These are phyloP conservation scores for Rhizopogon rudus DNA, from an alignment of 768 basidiomycete genomes.

Conservation along the genomic window DNA sequence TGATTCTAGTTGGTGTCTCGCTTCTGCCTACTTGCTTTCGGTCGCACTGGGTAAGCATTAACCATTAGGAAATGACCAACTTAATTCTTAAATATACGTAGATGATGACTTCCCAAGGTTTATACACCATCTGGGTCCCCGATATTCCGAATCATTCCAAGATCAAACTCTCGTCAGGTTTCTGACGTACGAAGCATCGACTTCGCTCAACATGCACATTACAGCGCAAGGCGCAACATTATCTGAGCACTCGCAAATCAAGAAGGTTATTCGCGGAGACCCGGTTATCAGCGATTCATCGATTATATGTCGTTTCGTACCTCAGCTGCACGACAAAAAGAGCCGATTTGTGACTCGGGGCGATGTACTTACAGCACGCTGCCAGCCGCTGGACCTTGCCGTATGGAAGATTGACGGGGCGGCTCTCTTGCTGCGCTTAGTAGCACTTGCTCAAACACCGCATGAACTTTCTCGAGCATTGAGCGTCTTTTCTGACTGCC, in stretches of 20 bases:
- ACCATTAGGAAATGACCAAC: neutral
- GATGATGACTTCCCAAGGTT: conserved; percentile 71
- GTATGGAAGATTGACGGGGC: conserved; percentile 85
- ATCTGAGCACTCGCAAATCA: conserved; percentile 31
- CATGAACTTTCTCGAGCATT: conserved; percentile 75
- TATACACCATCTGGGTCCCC: conserved; percentile 77
- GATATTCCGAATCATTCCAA: conserved; percentile 74
- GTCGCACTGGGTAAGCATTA: conserved; percentile 45
- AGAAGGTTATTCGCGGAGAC: conserved; percentile 38
- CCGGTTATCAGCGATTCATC: conserved; percentile 31
- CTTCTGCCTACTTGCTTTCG: conserved; percentile 59
- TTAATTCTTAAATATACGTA: conserved; percentile 22
- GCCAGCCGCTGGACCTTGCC: conserved; percentile 62
- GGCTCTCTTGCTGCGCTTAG: conserved; percentile 62
- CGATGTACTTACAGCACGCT: conserved; percentile 56
- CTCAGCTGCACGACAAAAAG: conserved; percentile 10
- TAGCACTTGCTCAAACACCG: conserved; percentile 74
- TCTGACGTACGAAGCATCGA: conserved; percentile 80
- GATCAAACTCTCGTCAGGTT: conserved; percentile 65
- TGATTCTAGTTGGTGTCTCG: conserved; percentile 54
- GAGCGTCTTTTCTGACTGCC: conserved; percentile 66
- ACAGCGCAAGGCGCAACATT: conserved; percentile 41
- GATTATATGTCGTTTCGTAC: conserved; percentile 37
- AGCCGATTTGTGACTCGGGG: conserved; percentile 27
- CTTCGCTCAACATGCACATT: conserved; percentile 78